These are phyloP conservation scores for Neoboletus subvelutipes DNA, from an alignment of 768 basidiomycete species.

Conservation along the genomic window DNA sequence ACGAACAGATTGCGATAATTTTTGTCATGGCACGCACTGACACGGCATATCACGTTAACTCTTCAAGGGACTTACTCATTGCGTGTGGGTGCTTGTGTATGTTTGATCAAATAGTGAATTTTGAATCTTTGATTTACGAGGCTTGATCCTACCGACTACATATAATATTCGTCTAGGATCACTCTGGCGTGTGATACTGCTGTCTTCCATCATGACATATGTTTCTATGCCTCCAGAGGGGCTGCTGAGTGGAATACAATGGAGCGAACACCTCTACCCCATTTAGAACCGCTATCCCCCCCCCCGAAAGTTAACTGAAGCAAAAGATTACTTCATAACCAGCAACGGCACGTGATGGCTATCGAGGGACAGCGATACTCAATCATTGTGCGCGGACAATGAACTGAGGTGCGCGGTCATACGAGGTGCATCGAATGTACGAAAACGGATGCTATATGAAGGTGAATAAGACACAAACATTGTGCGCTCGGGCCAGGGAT, in stretches of 20 bases:
- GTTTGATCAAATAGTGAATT: neutral
- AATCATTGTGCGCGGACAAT: no score
- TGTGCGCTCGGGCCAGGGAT: no score
- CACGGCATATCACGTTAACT: neutral
- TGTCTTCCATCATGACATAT: conserved; percentile 64
- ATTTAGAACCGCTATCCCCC: conserved; percentile 49
- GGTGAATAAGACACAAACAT: no score
- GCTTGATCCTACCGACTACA: conserved; percentile 3
- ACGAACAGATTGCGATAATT: neutral
- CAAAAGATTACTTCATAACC: conserved; percentile 58
- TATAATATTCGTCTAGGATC: conserved; percentile 44
- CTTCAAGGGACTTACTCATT: no score
- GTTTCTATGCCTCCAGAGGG: conserved; percentile 52
- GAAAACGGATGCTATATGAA: no score
- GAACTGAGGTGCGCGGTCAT: no score
- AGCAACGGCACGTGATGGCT: no score
- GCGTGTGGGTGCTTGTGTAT: neutral
- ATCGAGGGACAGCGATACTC: no score
- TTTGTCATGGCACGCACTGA: neutral
- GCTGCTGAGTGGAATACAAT: conserved; percentile 53
- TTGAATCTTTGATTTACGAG: neutral
- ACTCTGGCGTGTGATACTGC: conserved; percentile 56
- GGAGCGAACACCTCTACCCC: conserved; percentile 69
- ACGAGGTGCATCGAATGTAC: no score
- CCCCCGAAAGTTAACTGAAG: no score